These are phyloP conservation scores for Agrocybe chaxingu DNA, from an alignment of 768 basidiomycete species.

Conservation along the genomic window DNA sequence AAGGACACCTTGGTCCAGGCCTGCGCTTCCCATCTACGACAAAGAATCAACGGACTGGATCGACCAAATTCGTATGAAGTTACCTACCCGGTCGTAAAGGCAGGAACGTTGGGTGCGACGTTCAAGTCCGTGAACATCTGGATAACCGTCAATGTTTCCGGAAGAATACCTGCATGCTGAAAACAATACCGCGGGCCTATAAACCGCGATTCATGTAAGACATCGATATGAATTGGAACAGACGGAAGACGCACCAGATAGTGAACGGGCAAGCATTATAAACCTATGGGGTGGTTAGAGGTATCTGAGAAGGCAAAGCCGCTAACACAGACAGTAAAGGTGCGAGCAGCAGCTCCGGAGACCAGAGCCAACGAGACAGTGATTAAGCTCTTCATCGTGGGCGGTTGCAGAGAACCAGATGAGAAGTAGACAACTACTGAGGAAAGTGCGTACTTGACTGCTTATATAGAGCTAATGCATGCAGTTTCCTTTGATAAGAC, in stretches of 20 bases:
- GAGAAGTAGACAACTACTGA: no score
- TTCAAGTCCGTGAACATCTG: conserved; percentile 59
- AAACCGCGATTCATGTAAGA: conserved; percentile 6
- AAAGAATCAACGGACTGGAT: not conserved
- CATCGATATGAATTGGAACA: not conserved
- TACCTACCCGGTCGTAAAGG: conserved; percentile 39
- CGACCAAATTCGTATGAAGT: not conserved
- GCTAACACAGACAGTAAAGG: conserved; percentile 7
- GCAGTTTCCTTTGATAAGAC: no score
- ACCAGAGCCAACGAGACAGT: not conserved
- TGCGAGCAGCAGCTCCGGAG: conserved; percentile 8
- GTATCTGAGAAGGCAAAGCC: not conserved
- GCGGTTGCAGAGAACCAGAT: no score
- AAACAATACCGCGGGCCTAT: conserved; percentile 32
- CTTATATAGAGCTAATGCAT: no score
- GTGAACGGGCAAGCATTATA: conserved; percentile 65
- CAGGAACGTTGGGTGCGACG: conserved; percentile 42
- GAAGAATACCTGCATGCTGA: not conserved
- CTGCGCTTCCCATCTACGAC: conserved; percentile 38
- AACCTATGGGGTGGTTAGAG: conserved; percentile 25
- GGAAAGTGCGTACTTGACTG: no score
- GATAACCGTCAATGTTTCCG: not conserved
- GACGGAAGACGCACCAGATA: conserved; percentile 43
- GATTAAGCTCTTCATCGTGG: no score
- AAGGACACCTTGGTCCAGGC: conserved; percentile 38